Base-by-base conservation (phyloP, 179 eudicot genomes). In the Gypsophila paniculata region DNA sequence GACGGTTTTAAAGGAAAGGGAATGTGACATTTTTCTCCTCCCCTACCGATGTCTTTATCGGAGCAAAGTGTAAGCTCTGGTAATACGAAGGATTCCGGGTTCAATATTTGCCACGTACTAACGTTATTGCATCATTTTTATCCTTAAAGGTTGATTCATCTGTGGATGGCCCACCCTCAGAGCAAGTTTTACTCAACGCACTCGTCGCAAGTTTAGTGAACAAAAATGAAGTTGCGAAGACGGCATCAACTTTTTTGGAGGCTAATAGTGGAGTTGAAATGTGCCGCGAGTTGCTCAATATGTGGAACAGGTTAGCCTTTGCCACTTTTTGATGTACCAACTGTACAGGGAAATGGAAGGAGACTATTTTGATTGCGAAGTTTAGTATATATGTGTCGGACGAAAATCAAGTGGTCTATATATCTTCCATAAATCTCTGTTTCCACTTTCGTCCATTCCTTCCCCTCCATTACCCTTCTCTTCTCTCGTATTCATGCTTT, bases 241-340 rank as follows among this genome's bases (percentile, higher is more conserved):
- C 80, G 65, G 93, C 87, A 26, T 84, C 61, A 76, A 82, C 82
- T 18, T 85, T 89, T 83, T 67, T 93, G 72, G 87, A 86, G 78
- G 87, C 89, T 59, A 85, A 88, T 72, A 77, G 65, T 67, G 93
- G 79, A 65, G 64, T 75, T 55, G 96, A 91, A 74, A 73, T 65
- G 15, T 89, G 88, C 75, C 81, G 84, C 68, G 82, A 69, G 73
- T 65, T 93, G 84, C 79, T 87, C 65, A 82, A 73, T 48, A 77
- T 75, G 77, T 82, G 88, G 91, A 73, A 78, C 51, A 78, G 85
- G 98, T 93, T 54, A 78, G 85, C 9, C 19, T 1, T 42, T 23
- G 25, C 34, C 34, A 29, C 34, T 29, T 29, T 29, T 29, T 29
- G 4, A 4, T 29, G 4, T 29, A 29, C 34, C 34, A 29, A 1